Evolutionary conservation across 179 eudicot genomes (phyloP).

Genomic region (Beta lomatogona): DNA sequence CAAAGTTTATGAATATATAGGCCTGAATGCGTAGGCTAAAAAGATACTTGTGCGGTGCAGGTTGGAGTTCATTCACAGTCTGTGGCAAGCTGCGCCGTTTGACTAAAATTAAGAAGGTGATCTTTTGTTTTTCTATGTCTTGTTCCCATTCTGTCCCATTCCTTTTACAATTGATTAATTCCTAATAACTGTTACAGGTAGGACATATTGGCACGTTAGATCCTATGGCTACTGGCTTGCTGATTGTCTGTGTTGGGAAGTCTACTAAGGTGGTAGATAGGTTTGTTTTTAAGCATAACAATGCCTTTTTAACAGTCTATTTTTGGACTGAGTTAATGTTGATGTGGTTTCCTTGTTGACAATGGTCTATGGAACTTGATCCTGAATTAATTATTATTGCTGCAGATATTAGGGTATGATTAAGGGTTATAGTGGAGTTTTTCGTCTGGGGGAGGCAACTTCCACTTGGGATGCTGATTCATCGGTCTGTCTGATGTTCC

Average conservation of each 20-base stretch:
- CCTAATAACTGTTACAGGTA: constrained; percentile 53
- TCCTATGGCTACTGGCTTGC: constrained; percentile 98
- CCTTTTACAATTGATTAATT: neutral
- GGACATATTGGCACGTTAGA: constrained; percentile 99
- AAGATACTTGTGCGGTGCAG: constrained; percentile 38
- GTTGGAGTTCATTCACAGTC: constrained; percentile 99
- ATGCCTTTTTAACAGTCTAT: neutral
- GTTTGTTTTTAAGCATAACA: constrained; percentile 35
- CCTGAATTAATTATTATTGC: constrained; percentile 17
- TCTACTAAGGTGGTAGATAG: constrained; percentile 93
- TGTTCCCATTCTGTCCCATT: neutral
- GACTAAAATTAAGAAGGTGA: constrained; percentile 86
- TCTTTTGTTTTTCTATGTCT: neutral
- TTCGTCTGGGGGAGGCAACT: constrained; percentile 98
- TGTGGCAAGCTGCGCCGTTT: constrained; percentile 95
- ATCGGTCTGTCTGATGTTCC: constrained; percentile 57
- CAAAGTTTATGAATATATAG: neutral
- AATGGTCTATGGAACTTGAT: neutral
- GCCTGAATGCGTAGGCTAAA: constrained; percentile 7
- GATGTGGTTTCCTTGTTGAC: neutral
- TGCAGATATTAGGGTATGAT: constrained; percentile 96
- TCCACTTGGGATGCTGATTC: constrained; percentile 99
- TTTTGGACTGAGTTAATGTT: neutral
- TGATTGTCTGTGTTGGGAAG: constrained; percentile 97
- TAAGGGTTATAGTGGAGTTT: constrained; percentile 90